Evolutionary conservation across 2,329 filamentous ascomycete genomes (phyloP), one percentile per base, ranked within the genome.

Genomic region (Rutstroemia sp.): DNA sequence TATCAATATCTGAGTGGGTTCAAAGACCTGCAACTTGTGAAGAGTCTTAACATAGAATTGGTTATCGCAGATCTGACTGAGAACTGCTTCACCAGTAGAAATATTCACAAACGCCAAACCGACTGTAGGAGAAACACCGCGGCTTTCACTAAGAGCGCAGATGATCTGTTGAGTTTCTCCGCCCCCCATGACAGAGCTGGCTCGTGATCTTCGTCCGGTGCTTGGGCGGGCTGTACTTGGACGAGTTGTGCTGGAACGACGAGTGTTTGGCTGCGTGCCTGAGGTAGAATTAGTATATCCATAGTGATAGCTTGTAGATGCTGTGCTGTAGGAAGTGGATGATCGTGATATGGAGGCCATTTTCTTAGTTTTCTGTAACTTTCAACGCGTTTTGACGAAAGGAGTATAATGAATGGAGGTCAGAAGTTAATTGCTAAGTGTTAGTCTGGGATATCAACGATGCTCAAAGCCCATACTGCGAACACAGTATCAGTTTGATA

Each of bases 31-130:
- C 36, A 97, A 78, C 69, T 96, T 96, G 71, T 95, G 89, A 30
- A 95, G 77, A 0, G 91, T 95, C 67, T 86, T 86, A 57, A 91
- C 85, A 68, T 95, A 97, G 36, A 91, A 95, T 69, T 96, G 91
- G 56, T 86, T 95, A 70, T 97, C 92, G 67, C 87, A 91, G 61
- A 97, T 92, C 67, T 96, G 90, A 67, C 89, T 95, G 40, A 97
- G 78, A 27, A 91, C 83, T 16, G 84, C 88, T 71, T 96, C 90
- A 40, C 87, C 88, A 2, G 89, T 92, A 44, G 89, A 86, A 3
- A 95, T 77, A 66, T 97, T 95, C 67, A 96, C 77, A 67, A 96
- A 92, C 2, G 90, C 89, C 42, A 96, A 76, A 0, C 92, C 92
- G 2, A 97, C 86, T 0, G 85, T 87, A 0, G 91, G 90, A 21